Evolutionary conservation across 768 basidiomycete genomes (phyloP).

Genomic region (Amanita polypyramis): DNA sequence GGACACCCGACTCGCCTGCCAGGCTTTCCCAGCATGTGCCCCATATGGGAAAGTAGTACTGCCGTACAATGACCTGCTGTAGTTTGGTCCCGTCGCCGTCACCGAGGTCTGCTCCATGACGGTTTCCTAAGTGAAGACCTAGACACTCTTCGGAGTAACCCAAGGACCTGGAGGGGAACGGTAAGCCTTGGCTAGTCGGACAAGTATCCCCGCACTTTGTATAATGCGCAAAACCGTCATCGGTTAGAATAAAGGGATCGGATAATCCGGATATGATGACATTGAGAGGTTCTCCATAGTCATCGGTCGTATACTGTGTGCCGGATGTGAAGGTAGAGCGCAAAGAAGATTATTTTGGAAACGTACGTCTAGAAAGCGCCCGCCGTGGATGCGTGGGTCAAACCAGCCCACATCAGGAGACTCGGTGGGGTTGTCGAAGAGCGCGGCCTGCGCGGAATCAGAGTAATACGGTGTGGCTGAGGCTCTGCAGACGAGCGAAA

Average conservation of each 20-base stretch:
- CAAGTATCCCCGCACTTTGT: slow-evolving; percentile 37
- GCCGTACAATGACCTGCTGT: slow-evolving; percentile 66
- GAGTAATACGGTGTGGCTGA: background rate
- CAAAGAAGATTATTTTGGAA: background rate
- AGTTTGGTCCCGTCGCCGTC: slow-evolving; percentile 66
- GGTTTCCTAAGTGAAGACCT: slow-evolving; percentile 63
- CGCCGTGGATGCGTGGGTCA: slow-evolving; percentile 69
- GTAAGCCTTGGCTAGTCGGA: background rate
- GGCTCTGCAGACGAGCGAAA: slow-evolving; percentile 12
- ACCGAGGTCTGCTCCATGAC: slow-evolving; percentile 75
- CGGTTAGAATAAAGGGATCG: slow-evolving; percentile 72
- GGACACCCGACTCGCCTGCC: slow-evolving; percentile 29
- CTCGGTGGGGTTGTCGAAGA: slow-evolving; percentile 9
- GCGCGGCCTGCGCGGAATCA: background rate
- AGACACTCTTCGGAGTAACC: slow-evolving; percentile 80
- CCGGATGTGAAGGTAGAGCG: background rate
- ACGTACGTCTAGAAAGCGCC: slow-evolving; percentile 67
- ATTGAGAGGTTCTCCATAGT: slow-evolving; percentile 74
- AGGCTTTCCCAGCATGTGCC: slow-evolving; percentile 88
- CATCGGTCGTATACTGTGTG: slow-evolving; percentile 50
- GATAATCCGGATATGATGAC: slow-evolving; percentile 71
- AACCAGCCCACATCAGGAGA: slow-evolving; percentile 27
- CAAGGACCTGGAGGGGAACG: slow-evolving; percentile 43
- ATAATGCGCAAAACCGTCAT: slow-evolving; percentile 58
- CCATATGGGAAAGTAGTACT: slow-evolving; percentile 66